A percentile compares a stretch with the other conserved stretches of the same genome.
These are phyloP conservation scores for Globisporangium uncinulatum DNA, from an alignment of 352 stramenopile species.

Conservation along the genomic window DNA sequence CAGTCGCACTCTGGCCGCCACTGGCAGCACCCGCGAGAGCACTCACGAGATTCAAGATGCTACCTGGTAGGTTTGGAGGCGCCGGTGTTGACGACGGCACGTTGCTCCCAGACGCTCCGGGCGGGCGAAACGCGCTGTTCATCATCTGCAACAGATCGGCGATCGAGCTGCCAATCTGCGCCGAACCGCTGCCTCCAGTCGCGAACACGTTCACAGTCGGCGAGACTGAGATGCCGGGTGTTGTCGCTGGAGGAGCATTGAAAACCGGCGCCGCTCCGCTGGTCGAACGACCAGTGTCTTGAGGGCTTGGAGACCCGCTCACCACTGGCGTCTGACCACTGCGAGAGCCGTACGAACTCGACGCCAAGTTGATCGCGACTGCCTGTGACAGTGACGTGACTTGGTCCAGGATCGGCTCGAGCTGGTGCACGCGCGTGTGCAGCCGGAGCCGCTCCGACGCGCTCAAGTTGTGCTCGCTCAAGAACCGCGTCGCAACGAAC, in stretches of 20 bases:
- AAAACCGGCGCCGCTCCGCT: background rate
- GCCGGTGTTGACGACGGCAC: background rate
- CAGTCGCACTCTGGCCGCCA: background rate
- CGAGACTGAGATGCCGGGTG: background rate
- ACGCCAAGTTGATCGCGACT: slow-evolving; percentile 11
- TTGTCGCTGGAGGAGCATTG: background rate
- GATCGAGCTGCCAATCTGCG: slow-evolving; percentile 12
- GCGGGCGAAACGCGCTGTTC: background rate
- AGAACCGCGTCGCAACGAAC: slow-evolving; percentile 20
- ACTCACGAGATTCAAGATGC: slow-evolving; percentile 11
- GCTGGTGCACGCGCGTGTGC: slow-evolving; percentile 15
- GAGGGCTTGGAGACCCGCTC: background rate
- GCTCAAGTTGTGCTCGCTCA: slow-evolving; percentile 21
- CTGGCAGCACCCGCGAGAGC: slow-evolving; percentile 3
- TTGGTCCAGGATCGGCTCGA: slow-evolving; percentile 19
- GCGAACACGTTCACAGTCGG: slow-evolving; percentile 12
- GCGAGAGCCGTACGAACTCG: slow-evolving; percentile 11
- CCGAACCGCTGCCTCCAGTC: slow-evolving; percentile 1
- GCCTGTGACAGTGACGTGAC: slow-evolving; percentile 8
- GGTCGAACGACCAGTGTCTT: background rate
- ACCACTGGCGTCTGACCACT: background rate
- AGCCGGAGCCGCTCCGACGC: slow-evolving; percentile 17
- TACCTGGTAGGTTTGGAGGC: background rate
- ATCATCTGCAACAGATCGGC: slow-evolving; percentile 9
- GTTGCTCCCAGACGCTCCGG: background rate